These are phyloP conservation scores for Sedum album DNA, from an alignment of 164 flowering plant species.

Conservation along the genomic window DNA sequence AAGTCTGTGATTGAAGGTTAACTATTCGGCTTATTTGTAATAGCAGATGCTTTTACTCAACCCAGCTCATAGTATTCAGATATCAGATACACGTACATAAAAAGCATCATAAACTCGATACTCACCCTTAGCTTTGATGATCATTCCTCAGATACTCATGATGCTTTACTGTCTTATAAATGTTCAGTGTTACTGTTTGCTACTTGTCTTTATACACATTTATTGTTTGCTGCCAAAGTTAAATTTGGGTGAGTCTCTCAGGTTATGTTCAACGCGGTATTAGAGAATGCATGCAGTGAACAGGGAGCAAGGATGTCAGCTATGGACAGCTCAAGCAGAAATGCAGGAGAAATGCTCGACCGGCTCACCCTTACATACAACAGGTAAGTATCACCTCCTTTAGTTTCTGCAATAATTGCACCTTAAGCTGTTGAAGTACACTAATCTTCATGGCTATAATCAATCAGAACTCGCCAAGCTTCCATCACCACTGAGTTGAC, in stretches of 20 bases:
- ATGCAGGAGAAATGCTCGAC: too few species aligned
- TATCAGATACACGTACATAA: too few species aligned
- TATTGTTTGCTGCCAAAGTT: slow-evolving; percentile 2
- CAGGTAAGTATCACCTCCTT: slow-evolving; percentile 49
- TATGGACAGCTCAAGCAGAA: slow-evolving; percentile 97
- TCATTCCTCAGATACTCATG: not conserved
- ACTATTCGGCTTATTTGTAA: slow-evolving; percentile 22
- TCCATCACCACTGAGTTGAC: too few species aligned
- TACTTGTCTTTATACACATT: not conserved
- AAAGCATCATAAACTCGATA: not conserved
- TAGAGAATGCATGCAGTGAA: too few species aligned
- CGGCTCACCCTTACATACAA: too few species aligned
- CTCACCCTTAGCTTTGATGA: not conserved
- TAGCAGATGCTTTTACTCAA: not conserved
- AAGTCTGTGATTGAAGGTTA: too few species aligned
- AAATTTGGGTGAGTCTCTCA: slow-evolving; percentile 15
- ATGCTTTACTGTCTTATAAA: not conserved
- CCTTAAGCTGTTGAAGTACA: not conserved
- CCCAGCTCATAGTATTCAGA: not conserved
- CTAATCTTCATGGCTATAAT: slow-evolving; percentile 13
- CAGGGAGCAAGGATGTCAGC: slow-evolving; percentile 99
- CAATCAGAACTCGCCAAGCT: slow-evolving; percentile 68
- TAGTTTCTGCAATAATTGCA: not conserved
- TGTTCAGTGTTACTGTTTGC: not conserved
- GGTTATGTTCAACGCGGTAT: too few species aligned